Evolutionary conservation across 179 eudicot species (phyloP).

Genomic region (Sideroxylon spinosum): DNA sequence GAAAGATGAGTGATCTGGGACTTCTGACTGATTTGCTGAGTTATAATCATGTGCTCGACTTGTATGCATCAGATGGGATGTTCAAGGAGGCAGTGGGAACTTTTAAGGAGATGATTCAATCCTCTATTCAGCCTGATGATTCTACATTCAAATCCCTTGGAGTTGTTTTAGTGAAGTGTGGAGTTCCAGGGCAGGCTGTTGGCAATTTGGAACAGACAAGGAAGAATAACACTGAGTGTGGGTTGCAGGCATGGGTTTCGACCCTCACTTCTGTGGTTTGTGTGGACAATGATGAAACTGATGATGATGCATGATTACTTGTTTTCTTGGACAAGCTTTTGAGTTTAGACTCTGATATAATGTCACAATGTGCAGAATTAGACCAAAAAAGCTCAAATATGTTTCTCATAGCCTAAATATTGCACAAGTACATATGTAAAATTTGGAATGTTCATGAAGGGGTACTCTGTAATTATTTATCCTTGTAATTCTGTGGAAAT

Average conservation of each 20-base stretch:
- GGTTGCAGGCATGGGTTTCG: constrained; percentile 55
- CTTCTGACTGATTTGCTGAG: constrained; percentile 66
- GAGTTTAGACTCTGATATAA: background rate
- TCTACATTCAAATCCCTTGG: constrained; percentile 62
- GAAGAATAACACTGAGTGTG: constrained; percentile 39
- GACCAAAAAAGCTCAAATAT: background rate
- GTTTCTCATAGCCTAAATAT: background rate
- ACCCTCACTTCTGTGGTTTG: constrained; percentile 49
- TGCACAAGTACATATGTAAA: background rate
- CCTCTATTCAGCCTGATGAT: constrained; percentile 59
- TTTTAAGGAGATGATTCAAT: constrained; percentile 59
- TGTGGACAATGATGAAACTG: constrained; percentile 25
- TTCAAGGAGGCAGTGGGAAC: constrained; percentile 52
- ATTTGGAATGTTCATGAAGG: too few species aligned
- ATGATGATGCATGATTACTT: constrained; percentile 14
- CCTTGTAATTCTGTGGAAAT: too few species aligned
- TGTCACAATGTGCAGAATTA: background rate
- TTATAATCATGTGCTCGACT: constrained; percentile 66
- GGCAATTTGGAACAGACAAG: constrained; percentile 48
- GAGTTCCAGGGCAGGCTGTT: constrained; percentile 58
- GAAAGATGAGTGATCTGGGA: constrained; percentile 66
- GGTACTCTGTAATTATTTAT: too few species aligned
- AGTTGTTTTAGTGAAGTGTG: constrained; percentile 53
- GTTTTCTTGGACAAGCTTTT: constrained; percentile 2
- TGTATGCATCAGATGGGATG: constrained; percentile 63